phyloP scores from a whole-genome alignment of 805 yeast species.

The Wickerhamomyces mucosus region DNA sequence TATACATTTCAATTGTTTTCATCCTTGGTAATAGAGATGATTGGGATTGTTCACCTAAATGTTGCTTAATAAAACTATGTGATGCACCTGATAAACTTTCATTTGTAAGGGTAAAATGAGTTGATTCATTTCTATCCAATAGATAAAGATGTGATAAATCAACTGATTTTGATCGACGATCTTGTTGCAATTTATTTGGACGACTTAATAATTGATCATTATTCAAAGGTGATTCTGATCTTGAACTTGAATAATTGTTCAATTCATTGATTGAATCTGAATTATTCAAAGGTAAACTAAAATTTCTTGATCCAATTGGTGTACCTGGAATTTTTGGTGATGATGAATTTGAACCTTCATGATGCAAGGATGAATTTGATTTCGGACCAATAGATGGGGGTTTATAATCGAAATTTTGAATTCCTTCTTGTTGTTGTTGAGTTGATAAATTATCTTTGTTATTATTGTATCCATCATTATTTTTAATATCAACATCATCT shows the following conservation, averaged over 20 bases:
- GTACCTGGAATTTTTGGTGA: neutral
- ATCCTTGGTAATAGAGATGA: constrained; percentile 57
- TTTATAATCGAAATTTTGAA: too few relatives aligned
- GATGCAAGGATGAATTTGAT: neutral
- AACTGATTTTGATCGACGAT: constrained; percentile 26
- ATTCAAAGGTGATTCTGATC: constrained; percentile 10
- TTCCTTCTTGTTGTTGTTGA: too few relatives aligned
- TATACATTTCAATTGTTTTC: constrained; percentile 79
- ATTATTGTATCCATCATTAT: too few relatives aligned
- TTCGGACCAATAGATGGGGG: too few relatives aligned
- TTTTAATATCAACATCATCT: too few relatives aligned
- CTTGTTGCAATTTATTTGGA: constrained; percentile 5
- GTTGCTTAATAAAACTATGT: constrained; percentile 41
- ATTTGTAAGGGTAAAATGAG: constrained; percentile 28
- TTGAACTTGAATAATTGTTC: constrained; percentile 2
- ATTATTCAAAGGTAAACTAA: constrained; percentile 1
- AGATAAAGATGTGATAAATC: constrained; percentile 33
- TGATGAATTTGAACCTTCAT: neutral
- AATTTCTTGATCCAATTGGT: neutral
- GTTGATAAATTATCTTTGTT: too few relatives aligned
- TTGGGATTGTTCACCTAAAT: constrained; percentile 39
- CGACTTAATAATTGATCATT: constrained; percentile 1
- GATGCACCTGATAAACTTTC: constrained; percentile 39
- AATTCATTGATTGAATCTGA: constrained; percentile 1
- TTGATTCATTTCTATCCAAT: constrained; percentile 22